Percentiles rank a stretch among this genome's conserved stretches.
These are phyloP conservation scores for Candida sonorensis DNA, from an alignment of 805 yeast species.

Conservation along the genomic window DNA sequence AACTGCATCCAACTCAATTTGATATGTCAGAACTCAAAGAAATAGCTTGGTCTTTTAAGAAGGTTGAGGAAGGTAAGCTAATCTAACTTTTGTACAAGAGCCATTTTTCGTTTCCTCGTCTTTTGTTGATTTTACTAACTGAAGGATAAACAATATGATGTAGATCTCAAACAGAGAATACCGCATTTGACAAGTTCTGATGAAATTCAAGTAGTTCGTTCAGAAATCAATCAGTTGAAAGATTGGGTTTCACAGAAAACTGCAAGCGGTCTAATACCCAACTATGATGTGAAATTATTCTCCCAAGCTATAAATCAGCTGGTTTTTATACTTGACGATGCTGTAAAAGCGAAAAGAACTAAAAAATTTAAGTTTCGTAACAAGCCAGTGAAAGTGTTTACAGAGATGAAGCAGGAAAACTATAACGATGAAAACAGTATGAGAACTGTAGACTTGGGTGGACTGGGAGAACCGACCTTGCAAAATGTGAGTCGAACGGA, in stretches of 20 bases:
- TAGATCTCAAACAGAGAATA: conserved; percentile 4
- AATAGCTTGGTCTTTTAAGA: no score
- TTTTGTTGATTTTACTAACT: no score
- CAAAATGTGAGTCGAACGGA: neutral
- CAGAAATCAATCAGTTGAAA: conserved; percentile 11
- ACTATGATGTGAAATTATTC: conserved; percentile 20
- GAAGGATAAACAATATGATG: no score
- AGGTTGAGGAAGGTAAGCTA: no score
- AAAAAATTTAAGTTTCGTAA: conserved; percentile 18
- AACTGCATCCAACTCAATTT: no score
- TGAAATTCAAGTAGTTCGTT: conserved; percentile 4
- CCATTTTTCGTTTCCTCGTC: no score
- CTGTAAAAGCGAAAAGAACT: no score
- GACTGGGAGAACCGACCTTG: conserved; percentile 6
- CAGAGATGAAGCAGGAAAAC: neutral
- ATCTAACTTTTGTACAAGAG: no score
- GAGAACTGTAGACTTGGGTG: neutral
- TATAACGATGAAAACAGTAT: neutral
- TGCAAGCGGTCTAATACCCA: conserved; percentile 12
- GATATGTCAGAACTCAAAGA: no score
- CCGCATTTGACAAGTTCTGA: neutral
- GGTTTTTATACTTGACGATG: conserved; percentile 14
- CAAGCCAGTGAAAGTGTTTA: conserved; percentile 6
- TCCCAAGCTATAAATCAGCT: conserved; percentile 13
- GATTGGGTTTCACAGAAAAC: conserved; percentile 12